Conservation (phyloP, 2,329 filamentous ascomycete species). For the Coniochaeta sp. region DNA sequence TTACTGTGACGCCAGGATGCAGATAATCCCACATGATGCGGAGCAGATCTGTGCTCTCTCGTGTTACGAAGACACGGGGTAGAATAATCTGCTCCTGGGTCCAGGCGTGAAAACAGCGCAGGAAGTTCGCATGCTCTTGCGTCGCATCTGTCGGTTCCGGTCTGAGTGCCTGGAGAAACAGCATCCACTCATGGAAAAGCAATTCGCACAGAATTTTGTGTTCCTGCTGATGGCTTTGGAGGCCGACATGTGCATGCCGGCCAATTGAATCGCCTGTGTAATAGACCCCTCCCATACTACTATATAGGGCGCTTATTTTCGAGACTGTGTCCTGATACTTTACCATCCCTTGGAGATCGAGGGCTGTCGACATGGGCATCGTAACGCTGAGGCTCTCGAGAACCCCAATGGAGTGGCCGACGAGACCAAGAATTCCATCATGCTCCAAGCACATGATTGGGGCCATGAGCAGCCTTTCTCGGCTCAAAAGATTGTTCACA, state of each 20-base stretch:
- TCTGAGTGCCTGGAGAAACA: background rate
- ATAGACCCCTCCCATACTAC: slow-evolving; percentile 4
- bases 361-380: background rate
- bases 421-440: background rate
- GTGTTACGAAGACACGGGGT: slow-evolving; percentile 1
- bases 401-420: slow-evolving; percentile 2
- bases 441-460: background rate
- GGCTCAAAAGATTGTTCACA: slow-evolving; percentile 1
- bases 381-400: background rate
- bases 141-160: background rate
- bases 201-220: slow-evolving; percentile 1
- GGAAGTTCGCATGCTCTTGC: background rate
- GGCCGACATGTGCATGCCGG: slow-evolving; percentile 2
- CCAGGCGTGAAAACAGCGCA: background rate
- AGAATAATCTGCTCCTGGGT: background rate
- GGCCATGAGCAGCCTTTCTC: background rate
- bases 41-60: slow-evolving; percentile 2
- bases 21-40: slow-evolving; percentile 5
- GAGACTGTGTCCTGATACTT: background rate
- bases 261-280: slow-evolving; percentile 3
- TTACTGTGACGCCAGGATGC: background rate
- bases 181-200: slow-evolving; percentile 1
- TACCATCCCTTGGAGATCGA: slow-evolving; percentile 1
- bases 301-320: slow-evolving; percentile 1
- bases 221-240: slow-evolving; percentile 1